phyloP scores from a whole-genome alignment of 2,329 filamentous ascomycete genomes.

The Neofusicoccum sp. region DNA sequence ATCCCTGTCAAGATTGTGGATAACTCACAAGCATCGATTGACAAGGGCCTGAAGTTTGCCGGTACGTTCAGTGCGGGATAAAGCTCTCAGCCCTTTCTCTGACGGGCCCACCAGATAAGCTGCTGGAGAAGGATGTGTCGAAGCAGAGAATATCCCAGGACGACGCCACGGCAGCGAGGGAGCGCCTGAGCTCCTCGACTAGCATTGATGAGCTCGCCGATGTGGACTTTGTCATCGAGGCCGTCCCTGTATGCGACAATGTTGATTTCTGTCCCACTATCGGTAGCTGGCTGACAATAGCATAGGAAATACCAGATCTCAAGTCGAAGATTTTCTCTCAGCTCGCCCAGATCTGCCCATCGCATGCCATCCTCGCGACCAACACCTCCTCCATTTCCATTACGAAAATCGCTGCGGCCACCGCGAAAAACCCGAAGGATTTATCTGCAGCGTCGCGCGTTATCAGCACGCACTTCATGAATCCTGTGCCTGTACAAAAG shows the following conservation, averaged over 20 bases:
- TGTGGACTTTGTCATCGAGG: constrained; percentile 98
- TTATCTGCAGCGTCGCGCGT: constrained; percentile 83
- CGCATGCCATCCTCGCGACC: constrained; percentile 88
- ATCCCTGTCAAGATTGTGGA: constrained; percentile 88
- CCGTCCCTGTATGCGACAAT: constrained; percentile 64
- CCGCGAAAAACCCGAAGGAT: constrained; percentile 76
- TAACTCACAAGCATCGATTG: constrained; percentile 77
- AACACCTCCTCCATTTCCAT: constrained; percentile 99
- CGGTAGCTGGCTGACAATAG: not conserved
- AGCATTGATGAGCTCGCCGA: constrained; percentile 74
- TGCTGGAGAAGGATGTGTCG: constrained; percentile 87
- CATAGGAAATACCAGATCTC: constrained; percentile 74
- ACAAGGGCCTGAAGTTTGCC: constrained; percentile 89
- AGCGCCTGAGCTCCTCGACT: constrained; percentile 69
- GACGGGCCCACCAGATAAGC: constrained; percentile 66
- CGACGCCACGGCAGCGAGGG: constrained; percentile 73
- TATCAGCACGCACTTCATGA: constrained; percentile 98
- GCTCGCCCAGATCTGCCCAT: constrained; percentile 77
- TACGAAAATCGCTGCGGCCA: constrained; percentile 89
- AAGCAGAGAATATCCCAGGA: constrained; percentile 85
- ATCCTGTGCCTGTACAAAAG: constrained; percentile 94
- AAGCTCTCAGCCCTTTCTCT: not conserved
- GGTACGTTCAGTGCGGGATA: constrained; percentile 52
- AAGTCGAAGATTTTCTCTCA: constrained; percentile 86
- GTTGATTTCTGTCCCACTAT: not conserved